Evolutionary conservation across 345 rosid species (phyloP).

Genomic region (sweet orange (Citrus sinensis)): DVS_A1.0 CM039161.1:9152501-9153000

Average conservation of each 20-base stretch:
- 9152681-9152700: not conserved
- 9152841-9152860: not conserved
- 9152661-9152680: not conserved
- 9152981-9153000: not conserved
- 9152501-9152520: not conserved
- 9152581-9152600: too few species aligned
- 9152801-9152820: not conserved
- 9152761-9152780: not conserved
- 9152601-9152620: too few species aligned
- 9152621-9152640: not conserved
- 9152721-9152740: not conserved
- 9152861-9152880: not conserved
- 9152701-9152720: not conserved
- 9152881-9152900: not conserved
- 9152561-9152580: not conserved
- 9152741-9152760: not conserved
- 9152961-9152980: not conserved
- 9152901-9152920: not conserved
- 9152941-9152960: not conserved
- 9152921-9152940: not conserved
- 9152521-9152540: not conserved
- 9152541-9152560: not conserved
- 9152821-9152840: not conserved
- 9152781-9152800: not conserved
- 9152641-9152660: not conserved